These are phyloP conservation scores for Aethionema arabicum DNA, from an alignment of 345 rosid species.

Conservation along the genomic window DNA sequence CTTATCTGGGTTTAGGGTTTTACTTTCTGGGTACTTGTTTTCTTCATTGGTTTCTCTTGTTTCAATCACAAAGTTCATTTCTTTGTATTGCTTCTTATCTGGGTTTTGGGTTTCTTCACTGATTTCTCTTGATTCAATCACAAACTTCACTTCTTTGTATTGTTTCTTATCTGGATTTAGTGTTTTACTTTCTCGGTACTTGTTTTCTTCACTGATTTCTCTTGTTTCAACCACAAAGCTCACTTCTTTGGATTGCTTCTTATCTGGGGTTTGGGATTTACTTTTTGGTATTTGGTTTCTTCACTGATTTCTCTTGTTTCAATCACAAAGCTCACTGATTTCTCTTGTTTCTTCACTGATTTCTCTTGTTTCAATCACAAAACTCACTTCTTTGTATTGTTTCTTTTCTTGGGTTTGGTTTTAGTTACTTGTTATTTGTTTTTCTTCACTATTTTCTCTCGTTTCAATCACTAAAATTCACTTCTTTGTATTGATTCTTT, in stretches of 20 bases:
- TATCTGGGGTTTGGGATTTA: no score
- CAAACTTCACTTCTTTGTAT: neutral
- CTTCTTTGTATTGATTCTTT: neutral
- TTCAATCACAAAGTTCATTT: neutral
- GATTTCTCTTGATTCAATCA: constrained; percentile 17
- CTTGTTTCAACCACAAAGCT: no score
- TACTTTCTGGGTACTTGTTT: no score
- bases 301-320: constrained; percentile 29
- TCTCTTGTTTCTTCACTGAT: constrained; percentile 31
- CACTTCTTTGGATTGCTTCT: no score
- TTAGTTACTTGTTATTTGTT: no score
- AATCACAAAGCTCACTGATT: neutral
- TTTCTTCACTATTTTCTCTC: constrained; percentile 33
- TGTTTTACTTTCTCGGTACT: neutral
- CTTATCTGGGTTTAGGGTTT: neutral
- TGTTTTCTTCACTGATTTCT: neutral
- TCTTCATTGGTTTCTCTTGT: constrained; percentile 31
- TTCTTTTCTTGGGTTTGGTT: neutral
- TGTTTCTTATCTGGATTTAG: neutral
- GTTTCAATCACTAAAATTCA: neutral
- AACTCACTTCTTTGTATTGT: neutral
- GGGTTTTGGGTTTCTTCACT: constrained; percentile 20
- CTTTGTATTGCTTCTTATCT: neutral
- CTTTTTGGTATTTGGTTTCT: constrained; percentile 13
- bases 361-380: constrained; percentile 13